Base-by-base conservation (phyloP, 228 moss, liverwort and hornwort species). In the Sphagnum fallax region DNA sequence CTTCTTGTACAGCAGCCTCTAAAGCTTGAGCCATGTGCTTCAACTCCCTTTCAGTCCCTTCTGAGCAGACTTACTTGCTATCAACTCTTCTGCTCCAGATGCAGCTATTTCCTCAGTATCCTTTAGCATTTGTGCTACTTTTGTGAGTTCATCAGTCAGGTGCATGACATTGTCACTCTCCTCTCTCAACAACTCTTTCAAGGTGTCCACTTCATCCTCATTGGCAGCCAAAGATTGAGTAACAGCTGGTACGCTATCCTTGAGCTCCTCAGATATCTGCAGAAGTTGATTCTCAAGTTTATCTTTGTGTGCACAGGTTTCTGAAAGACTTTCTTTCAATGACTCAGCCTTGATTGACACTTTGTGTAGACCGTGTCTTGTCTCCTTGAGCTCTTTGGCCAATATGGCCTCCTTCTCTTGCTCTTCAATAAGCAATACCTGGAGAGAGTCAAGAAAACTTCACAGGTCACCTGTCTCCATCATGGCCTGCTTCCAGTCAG, bases 1-100 rank as follows among this genome's bases (percentile, higher is more conserved):
- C 78, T 80, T 83, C 83, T 15, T 80, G 67, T 48, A 78, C 78
- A 61, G 87, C 78, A 14, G 76, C 80, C 68, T 87, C 83, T 52
- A 83, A 71, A n/a, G 83, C 87, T 60, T 76, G 70, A 32, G 83
- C 80, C 8, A 70, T 62, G 60, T 63, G 66, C 62, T 78, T 76
- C 52, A 87, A 65, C 67, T 87, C 83, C 83, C 83, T 70, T 51
- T 78, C 80, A 14, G 76, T 48, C 52, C 61, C 6, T 83, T 70
- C 61, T 81, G 78, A 53, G 83, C 78, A 76, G 65, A 66, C 47
- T 76, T 72, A 70, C 32, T 32, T 32, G 16, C 32, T 32, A 32
- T 32, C 32, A 32, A 32, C 32, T 32, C 1, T 32, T 32, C 32
- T 32, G 32, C 32, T 32, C 32, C 32, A 32, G 63, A 70, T 66